Base-by-base conservation (phyloP, 2,329 filamentous ascomycete species). In the Phaeosphaeria sp. region DNA sequence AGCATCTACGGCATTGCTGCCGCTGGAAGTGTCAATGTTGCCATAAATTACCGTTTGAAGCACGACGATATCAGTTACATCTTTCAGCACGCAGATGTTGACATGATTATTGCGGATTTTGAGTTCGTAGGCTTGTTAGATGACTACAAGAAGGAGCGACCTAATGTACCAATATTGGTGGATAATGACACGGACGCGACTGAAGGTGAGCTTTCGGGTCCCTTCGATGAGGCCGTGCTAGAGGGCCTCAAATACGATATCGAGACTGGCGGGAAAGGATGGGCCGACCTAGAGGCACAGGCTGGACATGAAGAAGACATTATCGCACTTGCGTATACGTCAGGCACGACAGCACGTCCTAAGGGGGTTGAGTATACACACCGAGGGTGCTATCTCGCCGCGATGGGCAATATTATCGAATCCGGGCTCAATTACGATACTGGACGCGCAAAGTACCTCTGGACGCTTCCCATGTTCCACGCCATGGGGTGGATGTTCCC, bases 351-450 rank as follows among this genome's bases (percentile, higher is more conserved):
- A 0, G 93, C 93, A 0, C 84, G 86, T 27, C 95, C 95, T 1
- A 98, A 99, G 77, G 95, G 95, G 5, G 94, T 97, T 2, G 88
- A 96, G 54, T 97, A 90, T 72, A 97, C 92, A 1, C 92, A 98
- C 76, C 86, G 95, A 47, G 91, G 93, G 3, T 88, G 87, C 7
- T 99, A 98, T 72, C 83, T 99, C 13, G 94, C 92, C 0, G 84
- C 92, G 0, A 72, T 97, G 65, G 93, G 83, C 11, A 98, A 98
- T 74, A 82, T 98, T 0, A 87, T 98, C 56, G 95, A 99, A 75
- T 92, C 91, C 0, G 91, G 91, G 0, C 82, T 99, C 44, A 97
- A 96, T 69, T 85, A 83, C 54, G 81, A 87, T 51, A 79, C 79
- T 13, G 89, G 88, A 6, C 83, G 90, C 39, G 93, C 90, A 75